These are phyloP conservation scores for Chiua virens DNA, from an alignment of 768 basidiomycete genomes.

Conservation along the genomic window DNA sequence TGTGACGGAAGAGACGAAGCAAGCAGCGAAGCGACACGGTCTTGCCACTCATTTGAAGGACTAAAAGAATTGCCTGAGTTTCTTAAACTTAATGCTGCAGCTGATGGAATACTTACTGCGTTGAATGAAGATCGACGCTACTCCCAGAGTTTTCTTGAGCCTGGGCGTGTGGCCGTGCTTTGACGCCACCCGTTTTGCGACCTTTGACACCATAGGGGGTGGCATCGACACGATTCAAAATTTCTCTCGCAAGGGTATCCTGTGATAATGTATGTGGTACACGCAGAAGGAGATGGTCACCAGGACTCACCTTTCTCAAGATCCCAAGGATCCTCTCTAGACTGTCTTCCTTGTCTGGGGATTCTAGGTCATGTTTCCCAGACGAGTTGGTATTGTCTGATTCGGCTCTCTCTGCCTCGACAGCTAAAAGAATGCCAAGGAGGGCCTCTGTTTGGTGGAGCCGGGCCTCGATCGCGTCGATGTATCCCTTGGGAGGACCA, in stretches of 20 bases:
- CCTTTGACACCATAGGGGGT: slow-evolving; percentile 78
- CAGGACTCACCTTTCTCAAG: slow-evolving; percentile 47
- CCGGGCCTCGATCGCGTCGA: slow-evolving; percentile 90
- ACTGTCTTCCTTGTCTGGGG: slow-evolving; percentile 11
- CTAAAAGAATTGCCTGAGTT: slow-evolving; percentile 35
- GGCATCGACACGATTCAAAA: slow-evolving; percentile 78
- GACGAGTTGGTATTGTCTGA: slow-evolving; percentile 35
- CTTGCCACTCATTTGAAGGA: slow-evolving; percentile 85
- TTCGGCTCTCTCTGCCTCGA: slow-evolving; percentile 28
- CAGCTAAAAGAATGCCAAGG: slow-evolving; percentile 73
- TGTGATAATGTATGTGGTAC: slow-evolving; percentile 21
- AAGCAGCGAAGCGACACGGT: slow-evolving; percentile 45
- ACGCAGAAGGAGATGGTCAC: neutral
- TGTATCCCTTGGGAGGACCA: slow-evolving; percentile 92
- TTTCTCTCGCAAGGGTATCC: slow-evolving; percentile 79
- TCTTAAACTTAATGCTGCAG: neutral
- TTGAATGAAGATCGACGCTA: slow-evolving; percentile 49
- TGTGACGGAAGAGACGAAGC: slow-evolving; percentile 19
- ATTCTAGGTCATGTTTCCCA: slow-evolving; percentile 6
- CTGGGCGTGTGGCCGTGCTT: slow-evolving; percentile 22
- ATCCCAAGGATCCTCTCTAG: slow-evolving; percentile 44
- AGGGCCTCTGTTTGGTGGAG: slow-evolving; percentile 90
- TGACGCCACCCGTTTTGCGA: slow-evolving; percentile 47
- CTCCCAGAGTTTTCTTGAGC: slow-evolving; percentile 15
- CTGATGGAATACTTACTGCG: slow-evolving; percentile 50